Conservation (phyloP, 768 basidiomycete species). For the Calocera cornea region DNA sequence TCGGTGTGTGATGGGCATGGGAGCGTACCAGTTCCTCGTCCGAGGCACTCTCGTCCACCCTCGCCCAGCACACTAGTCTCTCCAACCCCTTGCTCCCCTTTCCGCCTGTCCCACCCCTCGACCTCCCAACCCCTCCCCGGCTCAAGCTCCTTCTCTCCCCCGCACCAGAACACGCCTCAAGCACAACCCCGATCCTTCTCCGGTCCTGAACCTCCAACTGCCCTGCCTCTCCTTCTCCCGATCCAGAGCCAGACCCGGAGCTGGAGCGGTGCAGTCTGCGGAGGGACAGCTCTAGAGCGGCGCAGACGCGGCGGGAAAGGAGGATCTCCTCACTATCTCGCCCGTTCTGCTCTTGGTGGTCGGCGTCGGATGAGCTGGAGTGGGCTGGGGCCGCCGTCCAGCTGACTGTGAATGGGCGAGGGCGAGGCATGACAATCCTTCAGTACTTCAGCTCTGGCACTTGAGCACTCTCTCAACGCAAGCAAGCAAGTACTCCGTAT, state of each 20-base stretch:
- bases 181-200: not conserved
- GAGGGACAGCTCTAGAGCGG: not conserved
- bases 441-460: no score
- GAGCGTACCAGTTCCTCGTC: not conserved
- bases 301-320: not conserved
- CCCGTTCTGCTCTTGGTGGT: not conserved
- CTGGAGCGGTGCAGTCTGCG: not conserved
- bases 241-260: no score
- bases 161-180: not conserved
- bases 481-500: no score
- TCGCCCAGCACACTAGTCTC: not conserved
- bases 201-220: not conserved
- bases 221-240: no score
- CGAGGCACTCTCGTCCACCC: not conserved
- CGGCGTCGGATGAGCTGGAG: not conserved
- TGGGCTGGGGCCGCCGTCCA: no score
- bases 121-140: no score
- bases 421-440: no score
- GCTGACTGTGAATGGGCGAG: no score
- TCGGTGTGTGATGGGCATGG: not conserved
- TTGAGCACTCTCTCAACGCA: no score
- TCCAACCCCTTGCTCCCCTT: not conserved
- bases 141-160: not conserved
- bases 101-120: no score
- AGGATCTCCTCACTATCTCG: conserved; percentile 2